Conservation (phyloP, 192 early-diverging fungal genomes). For the Backusella parvicylindrica region DNA sequence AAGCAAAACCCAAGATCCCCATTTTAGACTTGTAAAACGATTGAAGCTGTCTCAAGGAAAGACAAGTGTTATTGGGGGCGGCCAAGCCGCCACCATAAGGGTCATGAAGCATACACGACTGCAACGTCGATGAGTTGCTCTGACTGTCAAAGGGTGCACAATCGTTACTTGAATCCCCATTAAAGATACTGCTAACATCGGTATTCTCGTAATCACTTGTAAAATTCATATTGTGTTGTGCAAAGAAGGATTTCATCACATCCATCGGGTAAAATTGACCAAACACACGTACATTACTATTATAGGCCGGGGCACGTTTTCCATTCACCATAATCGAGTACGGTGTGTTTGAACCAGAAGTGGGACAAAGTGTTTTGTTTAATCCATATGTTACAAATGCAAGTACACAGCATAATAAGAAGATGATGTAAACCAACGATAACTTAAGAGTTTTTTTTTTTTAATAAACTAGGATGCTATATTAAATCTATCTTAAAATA, state of each 20-base stretch:
- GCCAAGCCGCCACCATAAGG: slow-evolving; percentile 27
- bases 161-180: slow-evolving; percentile 18
- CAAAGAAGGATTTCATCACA: slow-evolving; percentile 19
- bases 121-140: not conserved
- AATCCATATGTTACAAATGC: slow-evolving; percentile 49
- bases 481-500: not conserved
- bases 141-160: slow-evolving; percentile 6
- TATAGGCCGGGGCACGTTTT: slow-evolving; percentile 8
- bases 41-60: slow-evolving; percentile 14
- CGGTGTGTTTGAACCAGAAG: slow-evolving; percentile 3
- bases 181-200: slow-evolving; percentile 32
- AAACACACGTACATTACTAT: slow-evolving; percentile 28
- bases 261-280: slow-evolving; percentile 28
- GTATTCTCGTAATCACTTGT: slow-evolving; percentile 28
- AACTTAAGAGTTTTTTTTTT: slow-evolving; percentile 17
- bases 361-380: slow-evolving; percentile 31
- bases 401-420: slow-evolving; percentile 27
- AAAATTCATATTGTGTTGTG: slow-evolving; percentile 12
- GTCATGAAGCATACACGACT: slow-evolving; percentile 6
- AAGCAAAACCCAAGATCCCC: slow-evolving; percentile 22
- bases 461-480: not conserved
- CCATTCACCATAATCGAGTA: slow-evolving; percentile 16
- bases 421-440: slow-evolving; percentile 36
- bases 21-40: not conserved
- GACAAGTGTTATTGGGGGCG: slow-evolving; percentile 12